Conservation (phyloP, 2,329 filamentous ascomycete genomes). For the Phialocephala subalpina region DNA sequence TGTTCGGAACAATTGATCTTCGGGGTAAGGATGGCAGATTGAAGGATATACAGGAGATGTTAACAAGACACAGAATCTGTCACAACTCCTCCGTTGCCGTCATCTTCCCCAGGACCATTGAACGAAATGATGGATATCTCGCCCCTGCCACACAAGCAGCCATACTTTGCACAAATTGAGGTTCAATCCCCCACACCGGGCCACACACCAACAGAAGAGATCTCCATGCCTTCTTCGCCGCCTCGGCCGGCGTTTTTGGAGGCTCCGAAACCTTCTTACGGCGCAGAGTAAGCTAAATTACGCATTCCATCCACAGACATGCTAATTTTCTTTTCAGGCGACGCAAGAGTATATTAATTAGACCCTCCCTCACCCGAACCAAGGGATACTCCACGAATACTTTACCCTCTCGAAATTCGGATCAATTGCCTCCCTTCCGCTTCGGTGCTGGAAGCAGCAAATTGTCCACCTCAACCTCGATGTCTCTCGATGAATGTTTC, state of each 20-base stretch:
- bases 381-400: slow-evolving; percentile 78
- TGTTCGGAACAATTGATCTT: slow-evolving; percentile 57
- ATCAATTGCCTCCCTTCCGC: slow-evolving; percentile 77
- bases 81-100: slow-evolving; percentile 84
- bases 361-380: slow-evolving; percentile 77
- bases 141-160: slow-evolving; percentile 86
- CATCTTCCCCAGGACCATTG: slow-evolving; percentile 79
- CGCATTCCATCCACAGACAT: slow-evolving; percentile 30
- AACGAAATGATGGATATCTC: slow-evolving; percentile 93
- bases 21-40: slow-evolving; percentile 55
- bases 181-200: slow-evolving; percentile 77
- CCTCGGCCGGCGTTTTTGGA: slow-evolving; percentile 58
- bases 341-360: slow-evolving; percentile 71
- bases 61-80: slow-evolving; percentile 66
- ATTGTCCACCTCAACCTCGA: slow-evolving; percentile 60
- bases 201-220: slow-evolving; percentile 49
- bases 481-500: slow-evolving; percentile 83
- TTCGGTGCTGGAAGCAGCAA: slow-evolving; percentile 68
- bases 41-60: slow-evolving; percentile 43
- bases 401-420: slow-evolving; percentile 67
- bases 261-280: slow-evolving; percentile 53
- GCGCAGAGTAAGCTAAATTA: slow-evolving; percentile 59
- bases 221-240: slow-evolving; percentile 65
- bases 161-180: slow-evolving; percentile 71
- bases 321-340: slow-evolving; percentile 55